Conservation (phyloP, 2,329 filamentous ascomycete genomes). For the Fusarium sp. region DNA sequence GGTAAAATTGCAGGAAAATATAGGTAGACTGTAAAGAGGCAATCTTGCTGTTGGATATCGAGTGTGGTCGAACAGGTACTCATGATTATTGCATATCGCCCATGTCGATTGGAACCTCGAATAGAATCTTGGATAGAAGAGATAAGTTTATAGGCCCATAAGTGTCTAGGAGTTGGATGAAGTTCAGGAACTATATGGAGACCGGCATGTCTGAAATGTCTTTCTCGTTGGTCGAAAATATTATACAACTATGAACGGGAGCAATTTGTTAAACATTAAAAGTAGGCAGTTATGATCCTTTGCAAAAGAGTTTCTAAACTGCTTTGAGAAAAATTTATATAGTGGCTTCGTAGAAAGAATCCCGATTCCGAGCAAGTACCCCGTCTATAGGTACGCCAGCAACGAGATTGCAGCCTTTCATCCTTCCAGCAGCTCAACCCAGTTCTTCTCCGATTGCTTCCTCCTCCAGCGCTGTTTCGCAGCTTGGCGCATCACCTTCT, state of each 20-base stretch:
- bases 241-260: not conserved
- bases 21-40: no score
- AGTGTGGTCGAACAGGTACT: not conserved
- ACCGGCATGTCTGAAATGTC: no score
- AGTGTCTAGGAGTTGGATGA: no score
- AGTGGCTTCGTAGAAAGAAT: not conserved
- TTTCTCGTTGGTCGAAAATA: no score
- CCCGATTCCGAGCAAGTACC: not conserved
- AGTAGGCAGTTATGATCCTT: not conserved
- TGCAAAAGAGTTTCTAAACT: not conserved
- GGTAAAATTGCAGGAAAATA: not conserved
- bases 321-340: not conserved
- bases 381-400: slow-evolving; percentile 2
- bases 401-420: slow-evolving; percentile 22
- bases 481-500: slow-evolving; percentile 62
- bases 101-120: no score
- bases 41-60: not conserved
- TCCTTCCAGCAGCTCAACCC: slow-evolving; percentile 52
- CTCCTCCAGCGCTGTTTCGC: slow-evolving; percentile 62
- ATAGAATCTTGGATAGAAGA: no score
- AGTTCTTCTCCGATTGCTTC: slow-evolving; percentile 62
- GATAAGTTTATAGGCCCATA: no score
- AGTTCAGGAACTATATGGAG: no score
- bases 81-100: no score
- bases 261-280: not conserved